Base-by-base conservation (phyloP, 768 basidiomycete genomes). In the Suillus hirtellus region DNA sequence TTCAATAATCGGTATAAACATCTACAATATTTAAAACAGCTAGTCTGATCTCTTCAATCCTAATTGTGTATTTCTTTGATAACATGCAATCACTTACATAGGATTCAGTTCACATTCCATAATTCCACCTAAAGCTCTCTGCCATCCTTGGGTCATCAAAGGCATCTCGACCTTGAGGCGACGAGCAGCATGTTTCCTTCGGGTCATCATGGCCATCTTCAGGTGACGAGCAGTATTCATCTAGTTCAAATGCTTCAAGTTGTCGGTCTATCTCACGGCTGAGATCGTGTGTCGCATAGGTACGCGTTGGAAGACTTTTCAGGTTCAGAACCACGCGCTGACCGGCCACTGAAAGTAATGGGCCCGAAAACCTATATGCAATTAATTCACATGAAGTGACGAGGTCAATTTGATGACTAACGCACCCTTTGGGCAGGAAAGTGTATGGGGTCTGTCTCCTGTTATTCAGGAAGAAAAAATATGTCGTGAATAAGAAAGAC, bases 321-420 rank as follows among this genome's bases (percentile, higher is more conserved):
- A 68, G 67, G 61, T 68, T 73, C 61, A 68, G 63, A 40, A 67
- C 69, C 60, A 68, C 71, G 53, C 66, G 75, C 63, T 64, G 73
- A 58, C 61, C 73, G 55, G 64, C 62, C 61, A 63, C 58, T 49
- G 24, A 75, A 68, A 67, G 52, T 21, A 68, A 7, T n/a, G 65
- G 65, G 37, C 62, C n/a, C 9, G 61, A 56, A 15, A 66, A 55
- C 12, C 67, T 68, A 50, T n/a, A 38, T 21, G 5, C 17, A 38
- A 15, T 24, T 31, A 10, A 56, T 44, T 53, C 12, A 67, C 60
- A 19, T 8, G 35, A 17, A 24, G 31, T 27, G 31, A 38, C 3
- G 11, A 27, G 3, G 47, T 60, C 31, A 56, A 5, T 31, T 31
- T 17, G 9, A 59, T 37, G 15, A 59, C 43, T 2, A 19, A 63